These are phyloP conservation scores for Phoenix roebelenii DNA, from an alignment of 176 grass and related monocot genomes.

Conservation along the genomic window DNA sequence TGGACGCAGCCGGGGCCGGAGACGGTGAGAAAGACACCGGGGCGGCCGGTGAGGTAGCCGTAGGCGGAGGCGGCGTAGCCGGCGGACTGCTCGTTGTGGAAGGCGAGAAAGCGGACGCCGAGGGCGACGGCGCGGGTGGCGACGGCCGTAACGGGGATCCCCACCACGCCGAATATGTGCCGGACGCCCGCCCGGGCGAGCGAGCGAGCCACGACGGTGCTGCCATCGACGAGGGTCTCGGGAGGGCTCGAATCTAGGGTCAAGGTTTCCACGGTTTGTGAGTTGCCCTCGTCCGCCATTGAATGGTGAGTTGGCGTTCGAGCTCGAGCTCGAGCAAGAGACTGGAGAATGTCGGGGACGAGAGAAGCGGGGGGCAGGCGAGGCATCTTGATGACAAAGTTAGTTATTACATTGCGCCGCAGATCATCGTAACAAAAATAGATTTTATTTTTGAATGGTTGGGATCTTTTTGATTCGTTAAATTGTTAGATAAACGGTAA, in stretches of 20 bases:
- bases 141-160: constrained; percentile 83
- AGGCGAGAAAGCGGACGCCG: constrained; percentile 75
- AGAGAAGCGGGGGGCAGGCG: too few relatives aligned
- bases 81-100: constrained; percentile 89
- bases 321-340: too few relatives aligned
- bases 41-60: constrained; percentile 56
- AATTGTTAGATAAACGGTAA: too few relatives aligned
- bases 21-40: constrained; percentile 78
- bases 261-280: background rate
- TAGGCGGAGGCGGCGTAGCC: constrained; percentile 85
- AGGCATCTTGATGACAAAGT: too few relatives aligned
- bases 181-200: constrained; percentile 47
- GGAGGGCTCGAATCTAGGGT: constrained; percentile 3
- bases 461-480: too few relatives aligned
- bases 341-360: too few relatives aligned
- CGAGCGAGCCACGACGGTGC: constrained; percentile 42
- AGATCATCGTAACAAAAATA: too few relatives aligned
- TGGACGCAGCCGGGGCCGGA: constrained; percentile 86
- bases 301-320: too few relatives aligned
- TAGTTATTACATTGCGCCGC: too few relatives aligned
- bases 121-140: constrained; percentile 59
- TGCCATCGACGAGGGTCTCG: constrained; percentile 42
- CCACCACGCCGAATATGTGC: constrained; percentile 94
- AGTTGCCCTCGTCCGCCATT: too few relatives aligned
- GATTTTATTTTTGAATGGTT: too few relatives aligned